A percentile compares a stretch with the other conserved stretches of the same genome.
Conservation (phyloP, 78 protist genomes). For the Dictyostelium firmibasis region DNA sequence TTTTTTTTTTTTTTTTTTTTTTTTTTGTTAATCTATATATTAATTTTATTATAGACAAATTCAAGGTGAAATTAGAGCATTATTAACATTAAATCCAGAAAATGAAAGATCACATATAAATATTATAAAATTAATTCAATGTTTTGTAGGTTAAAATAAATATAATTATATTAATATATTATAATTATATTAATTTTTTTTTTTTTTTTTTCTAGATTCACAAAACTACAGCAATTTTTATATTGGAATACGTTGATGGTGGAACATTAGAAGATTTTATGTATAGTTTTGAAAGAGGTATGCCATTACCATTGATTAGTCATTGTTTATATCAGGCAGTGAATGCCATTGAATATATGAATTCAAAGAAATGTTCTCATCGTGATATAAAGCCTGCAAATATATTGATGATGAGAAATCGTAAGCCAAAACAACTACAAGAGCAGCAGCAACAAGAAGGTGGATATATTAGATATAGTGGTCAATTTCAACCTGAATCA, state of each 20-base stretch:
- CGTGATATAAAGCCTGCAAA: constrained; percentile 74
- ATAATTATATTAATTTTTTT: background rate
- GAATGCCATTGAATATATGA: constrained; percentile 63
- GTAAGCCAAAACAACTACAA: background rate
- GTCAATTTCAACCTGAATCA: background rate
- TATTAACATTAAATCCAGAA: constrained; percentile 39
- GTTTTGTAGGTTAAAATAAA: constrained; percentile 33
- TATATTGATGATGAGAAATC: constrained; percentile 31
- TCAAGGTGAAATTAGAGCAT: constrained; percentile 67
- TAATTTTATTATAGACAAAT: constrained; percentile 22
- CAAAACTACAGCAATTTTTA: constrained; percentile 71
- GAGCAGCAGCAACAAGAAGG: background rate
- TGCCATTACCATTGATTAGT: constrained; percentile 12
- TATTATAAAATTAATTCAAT: constrained; percentile 60
- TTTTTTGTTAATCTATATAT: too few species aligned
- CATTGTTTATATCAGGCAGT: constrained; percentile 35
- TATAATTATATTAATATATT: background rate
- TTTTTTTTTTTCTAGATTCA: background rate
- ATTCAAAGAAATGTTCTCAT: constrained; percentile 53
- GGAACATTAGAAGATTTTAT: constrained; percentile 71
- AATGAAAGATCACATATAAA: constrained; percentile 28
- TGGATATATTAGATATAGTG: background rate
- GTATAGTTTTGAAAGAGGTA: constrained; percentile 60
- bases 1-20: too few species aligned
- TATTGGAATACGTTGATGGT: constrained; percentile 73